Conservation (phyloP, 1,139 yeast genomes). For the Pichia sp. region DNA sequence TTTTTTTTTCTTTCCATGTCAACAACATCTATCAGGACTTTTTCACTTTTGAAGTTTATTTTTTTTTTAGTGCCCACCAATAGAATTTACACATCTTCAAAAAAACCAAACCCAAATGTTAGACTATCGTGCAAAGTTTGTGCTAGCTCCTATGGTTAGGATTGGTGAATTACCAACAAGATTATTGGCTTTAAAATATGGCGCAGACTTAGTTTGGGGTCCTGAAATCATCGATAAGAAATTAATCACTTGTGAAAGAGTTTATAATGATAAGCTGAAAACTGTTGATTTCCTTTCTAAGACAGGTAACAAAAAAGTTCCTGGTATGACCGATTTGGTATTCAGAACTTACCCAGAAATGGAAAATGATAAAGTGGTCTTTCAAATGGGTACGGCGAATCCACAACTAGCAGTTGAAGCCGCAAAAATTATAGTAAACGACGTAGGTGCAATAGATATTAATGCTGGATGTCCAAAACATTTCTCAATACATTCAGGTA, state of each 20-base stretch:
- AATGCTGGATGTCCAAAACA: constrained; percentile 97
- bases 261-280: constrained; percentile 45
- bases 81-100: no score
- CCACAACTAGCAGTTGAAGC: constrained; percentile 85
- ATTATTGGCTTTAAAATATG: constrained; percentile 66
- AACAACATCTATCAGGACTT: background rate
- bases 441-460: constrained; percentile 88
- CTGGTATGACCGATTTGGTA: constrained; percentile 39
- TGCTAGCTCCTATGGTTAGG: constrained; percentile 93
- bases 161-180: constrained; percentile 92
- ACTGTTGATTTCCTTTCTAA: constrained; percentile 53
- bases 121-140: constrained; percentile 62
- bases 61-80: no score
- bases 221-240: constrained; percentile 92
- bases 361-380: constrained; percentile 62
- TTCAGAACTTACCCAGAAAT: constrained; percentile 64
- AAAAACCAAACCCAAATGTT: constrained; percentile 29
- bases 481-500: constrained; percentile 76
- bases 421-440: constrained; percentile 68
- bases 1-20: background rate
- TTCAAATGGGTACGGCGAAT: constrained; percentile 85
- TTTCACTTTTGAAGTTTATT: no score
- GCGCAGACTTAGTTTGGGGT: constrained; percentile 93
- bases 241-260: constrained; percentile 60
- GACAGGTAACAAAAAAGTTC: constrained; percentile 33